Evolutionary conservation across 495 filamentous ascomycete genomes (phyloP).

Genomic region (Pyronema omphalodes): DNA sequence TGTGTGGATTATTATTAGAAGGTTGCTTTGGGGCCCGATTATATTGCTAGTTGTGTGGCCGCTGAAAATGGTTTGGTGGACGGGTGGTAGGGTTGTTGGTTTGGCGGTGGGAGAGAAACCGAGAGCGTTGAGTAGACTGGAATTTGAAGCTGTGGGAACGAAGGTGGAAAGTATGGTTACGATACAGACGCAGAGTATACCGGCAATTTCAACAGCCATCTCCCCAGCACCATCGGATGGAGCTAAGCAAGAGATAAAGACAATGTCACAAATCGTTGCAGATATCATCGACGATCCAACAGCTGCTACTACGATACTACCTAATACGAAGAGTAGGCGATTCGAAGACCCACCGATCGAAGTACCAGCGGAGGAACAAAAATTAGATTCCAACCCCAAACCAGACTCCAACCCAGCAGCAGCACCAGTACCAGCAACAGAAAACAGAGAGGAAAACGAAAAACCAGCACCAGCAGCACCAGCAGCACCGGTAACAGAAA

Average conservation of each 20-base stretch:
- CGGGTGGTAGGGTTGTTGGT: constrained; percentile 27
- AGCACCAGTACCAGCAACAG: constrained; percentile 22
- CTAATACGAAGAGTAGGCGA: constrained; percentile 7
- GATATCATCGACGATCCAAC: neutral
- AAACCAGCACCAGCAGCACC: no score
- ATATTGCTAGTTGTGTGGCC: constrained; percentile 81
- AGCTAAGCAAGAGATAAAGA: constrained; percentile 1
- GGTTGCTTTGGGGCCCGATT: constrained; percentile 70
- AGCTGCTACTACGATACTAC: neutral
- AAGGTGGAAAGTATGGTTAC: constrained; percentile 15
- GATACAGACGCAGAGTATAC: neutral
- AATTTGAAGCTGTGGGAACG: constrained; percentile 2
- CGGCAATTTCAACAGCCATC: no score
- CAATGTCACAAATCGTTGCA: neutral
- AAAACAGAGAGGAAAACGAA: no score
- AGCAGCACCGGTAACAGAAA: no score
- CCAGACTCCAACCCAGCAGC: no score
- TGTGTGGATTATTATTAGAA: constrained; percentile 65
- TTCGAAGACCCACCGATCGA: constrained; percentile 9
- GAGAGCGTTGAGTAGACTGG: neutral
- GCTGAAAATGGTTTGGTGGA: constrained; percentile 39
- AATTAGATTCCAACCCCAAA: constrained; percentile 30
- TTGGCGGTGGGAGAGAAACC: constrained; percentile 21
- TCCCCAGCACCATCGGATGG: neutral
- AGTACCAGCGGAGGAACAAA: constrained; percentile 2